phyloP scores from a whole-genome alignment of 2,329 filamentous ascomycete genomes.

The Ceratocystis papillata region DNA sequence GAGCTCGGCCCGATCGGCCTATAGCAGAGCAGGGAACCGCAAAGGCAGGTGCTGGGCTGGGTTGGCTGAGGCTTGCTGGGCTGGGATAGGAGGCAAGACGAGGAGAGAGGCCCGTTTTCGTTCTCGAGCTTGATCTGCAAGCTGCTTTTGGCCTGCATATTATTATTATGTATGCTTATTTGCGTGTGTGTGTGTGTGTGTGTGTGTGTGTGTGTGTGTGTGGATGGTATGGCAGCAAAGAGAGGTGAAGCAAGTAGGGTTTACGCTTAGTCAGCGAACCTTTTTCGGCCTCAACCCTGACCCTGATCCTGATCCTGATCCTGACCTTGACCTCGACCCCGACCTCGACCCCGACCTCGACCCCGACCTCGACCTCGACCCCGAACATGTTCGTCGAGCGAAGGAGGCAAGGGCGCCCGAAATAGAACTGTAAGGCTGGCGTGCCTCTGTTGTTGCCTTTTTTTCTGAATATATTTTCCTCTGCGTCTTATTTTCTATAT shows the following conservation, averaged over 20 bases:
- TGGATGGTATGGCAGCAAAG: not conserved
- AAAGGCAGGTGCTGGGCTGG: not conserved
- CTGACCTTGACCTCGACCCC: no score
- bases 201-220: no score
- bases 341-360: not conserved
- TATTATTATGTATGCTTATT: not conserved
- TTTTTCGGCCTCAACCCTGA: not conserved
- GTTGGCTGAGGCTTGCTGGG: not conserved
- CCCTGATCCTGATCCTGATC: no score
- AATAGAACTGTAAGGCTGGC: conserved; percentile 1
- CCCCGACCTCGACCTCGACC: not conserved
- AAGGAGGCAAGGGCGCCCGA: not conserved
- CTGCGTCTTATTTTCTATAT: not conserved
- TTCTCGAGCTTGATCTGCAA: not conserved
- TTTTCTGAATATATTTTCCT: not conserved
- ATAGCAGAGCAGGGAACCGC: not conserved
- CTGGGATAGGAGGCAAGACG: not conserved
- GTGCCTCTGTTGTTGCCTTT: not conserved
- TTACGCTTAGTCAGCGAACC: not conserved
- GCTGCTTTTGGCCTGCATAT: not conserved
- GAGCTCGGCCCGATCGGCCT: conserved; percentile 9
- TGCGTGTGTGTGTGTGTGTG: no score
- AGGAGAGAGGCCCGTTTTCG: not conserved
- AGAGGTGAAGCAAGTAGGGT: not conserved
- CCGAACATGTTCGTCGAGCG: not conserved